These are phyloP conservation scores for Penicillium palitans DNA, from an alignment of 2,329 filamentous ascomycete genomes.

Conservation along the genomic window DNA sequence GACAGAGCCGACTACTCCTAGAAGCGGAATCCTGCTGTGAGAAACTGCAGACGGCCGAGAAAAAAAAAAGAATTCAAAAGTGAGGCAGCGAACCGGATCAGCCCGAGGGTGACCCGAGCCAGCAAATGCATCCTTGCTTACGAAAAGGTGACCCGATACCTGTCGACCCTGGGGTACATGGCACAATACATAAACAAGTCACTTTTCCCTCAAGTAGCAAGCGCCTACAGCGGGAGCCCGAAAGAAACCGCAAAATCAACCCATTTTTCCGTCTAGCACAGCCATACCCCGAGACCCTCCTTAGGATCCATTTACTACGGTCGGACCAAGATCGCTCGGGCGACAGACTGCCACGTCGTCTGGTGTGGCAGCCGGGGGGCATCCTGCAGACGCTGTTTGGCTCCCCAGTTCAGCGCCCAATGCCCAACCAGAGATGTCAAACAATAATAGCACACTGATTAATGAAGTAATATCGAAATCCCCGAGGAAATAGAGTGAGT, in stretches of 20 bases:
- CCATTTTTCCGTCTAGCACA: conserved; percentile 1
- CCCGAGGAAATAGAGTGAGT: conserved; percentile 1
- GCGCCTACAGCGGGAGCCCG: conserved; percentile 25
- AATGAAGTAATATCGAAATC: neutral
- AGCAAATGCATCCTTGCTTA: conserved; percentile 14
- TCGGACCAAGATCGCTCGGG: conserved; percentile 10
- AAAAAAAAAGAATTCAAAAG: conserved; percentile 29
- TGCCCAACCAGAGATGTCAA: conserved; percentile 5
- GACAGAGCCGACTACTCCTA: neutral
- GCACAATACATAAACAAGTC: conserved; percentile 6
- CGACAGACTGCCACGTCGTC: conserved; percentile 27
- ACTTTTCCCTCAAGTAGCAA: neutral
- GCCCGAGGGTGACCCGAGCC: conserved; percentile 25
- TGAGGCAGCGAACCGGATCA: conserved; percentile 44
- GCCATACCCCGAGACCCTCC: conserved; percentile 5
- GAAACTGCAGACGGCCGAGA: conserved; percentile 11
- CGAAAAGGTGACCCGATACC: conserved; percentile 9
- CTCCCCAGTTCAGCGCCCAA: conserved; percentile 15
- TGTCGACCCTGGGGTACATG: conserved; percentile 5
- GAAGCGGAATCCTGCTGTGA: conserved; percentile 7
- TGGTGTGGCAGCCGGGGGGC: conserved; percentile 19
- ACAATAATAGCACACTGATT: neutral
- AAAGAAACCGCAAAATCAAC: neutral
- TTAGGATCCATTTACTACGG: conserved; percentile 6
- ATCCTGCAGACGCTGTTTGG: conserved; percentile 19